Conservation (phyloP, 441 rosid genomes). For the Aleurites moluccanus region DNA sequence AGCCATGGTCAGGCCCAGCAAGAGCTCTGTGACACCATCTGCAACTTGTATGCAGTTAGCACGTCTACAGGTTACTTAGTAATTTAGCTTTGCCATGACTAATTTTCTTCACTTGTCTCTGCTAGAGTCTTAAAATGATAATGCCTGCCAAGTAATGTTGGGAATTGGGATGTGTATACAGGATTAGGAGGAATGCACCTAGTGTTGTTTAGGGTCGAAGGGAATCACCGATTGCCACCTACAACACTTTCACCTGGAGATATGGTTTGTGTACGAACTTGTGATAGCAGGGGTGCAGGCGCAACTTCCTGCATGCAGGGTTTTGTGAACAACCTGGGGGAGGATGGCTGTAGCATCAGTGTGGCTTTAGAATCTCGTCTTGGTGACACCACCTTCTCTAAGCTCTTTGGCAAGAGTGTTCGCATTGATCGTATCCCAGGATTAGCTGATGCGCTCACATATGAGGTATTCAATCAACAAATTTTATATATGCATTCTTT, state of each 20-base stretch:
- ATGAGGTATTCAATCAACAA: conserved; percentile 56
- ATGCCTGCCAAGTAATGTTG: conserved; percentile 22
- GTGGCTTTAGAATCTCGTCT: conserved; percentile 93
- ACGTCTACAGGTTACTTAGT: conserved; percentile 67
- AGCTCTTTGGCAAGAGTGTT: conserved; percentile 82
- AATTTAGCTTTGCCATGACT: conserved; percentile 20
- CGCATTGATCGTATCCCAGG: conserved; percentile 94
- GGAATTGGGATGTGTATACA: conserved; percentile 36
- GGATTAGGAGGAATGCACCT: conserved; percentile 97
- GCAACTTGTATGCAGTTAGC: conserved; percentile 85
- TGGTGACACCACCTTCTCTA: conserved; percentile 96
- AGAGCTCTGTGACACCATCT: conserved; percentile 95
- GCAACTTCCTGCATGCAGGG: conserved; percentile 90
- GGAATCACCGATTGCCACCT: conserved; percentile 86
- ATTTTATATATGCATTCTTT: background rate
- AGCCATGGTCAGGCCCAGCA: conserved; percentile 91
- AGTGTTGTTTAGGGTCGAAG: conserved; percentile 79
- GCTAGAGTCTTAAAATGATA: background rate
- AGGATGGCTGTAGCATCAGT: conserved; percentile 93
- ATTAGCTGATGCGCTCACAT: conserved; percentile 86
- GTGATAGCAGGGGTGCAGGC: conserved; percentile 85
- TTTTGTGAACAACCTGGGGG: conserved; percentile 88
- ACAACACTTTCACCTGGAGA: conserved; percentile 96
- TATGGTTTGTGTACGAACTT: conserved; percentile 92
- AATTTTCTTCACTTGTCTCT: conserved; percentile 10